phyloP scores from a whole-genome alignment of 2,329 filamentous ascomycete genomes.

The Fusarium sp. region DNA sequence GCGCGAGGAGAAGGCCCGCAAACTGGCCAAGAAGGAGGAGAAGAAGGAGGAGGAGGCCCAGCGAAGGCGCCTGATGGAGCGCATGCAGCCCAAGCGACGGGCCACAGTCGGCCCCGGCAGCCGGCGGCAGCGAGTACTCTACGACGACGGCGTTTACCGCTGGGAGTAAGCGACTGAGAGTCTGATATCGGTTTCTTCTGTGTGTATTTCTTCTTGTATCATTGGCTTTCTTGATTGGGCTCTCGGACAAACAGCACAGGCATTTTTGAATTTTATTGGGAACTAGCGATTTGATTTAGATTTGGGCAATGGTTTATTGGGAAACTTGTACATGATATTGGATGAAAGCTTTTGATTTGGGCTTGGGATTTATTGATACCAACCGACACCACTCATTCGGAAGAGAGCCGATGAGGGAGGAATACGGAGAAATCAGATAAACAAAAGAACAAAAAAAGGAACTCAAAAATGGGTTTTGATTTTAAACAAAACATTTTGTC shows the following conservation, averaged over 20 bases:
- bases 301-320: constrained; percentile 20
- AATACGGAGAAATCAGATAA: constrained; percentile 36
- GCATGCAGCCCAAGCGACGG: constrained; percentile 53
- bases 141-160: constrained; percentile 54
- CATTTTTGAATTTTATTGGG: constrained; percentile 4
- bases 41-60: constrained; percentile 53
- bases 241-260: constrained; percentile 4
- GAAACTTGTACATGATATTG: constrained; percentile 4
- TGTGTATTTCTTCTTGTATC: constrained; percentile 38
- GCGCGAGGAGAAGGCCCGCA: constrained; percentile 47
- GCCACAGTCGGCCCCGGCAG: constrained; percentile 52
- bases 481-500: constrained; percentile 15
- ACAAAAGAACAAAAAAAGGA: constrained; percentile 33
- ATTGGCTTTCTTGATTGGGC: constrained; percentile 18
- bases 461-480: constrained; percentile 26
- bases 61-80: constrained; percentile 53
- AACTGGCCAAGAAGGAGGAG: constrained; percentile 43
- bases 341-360: neutral
- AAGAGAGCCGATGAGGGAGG: constrained; percentile 17
- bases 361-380: constrained; percentile 17
- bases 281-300: constrained; percentile 26
- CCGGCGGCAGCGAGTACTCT: constrained; percentile 50
- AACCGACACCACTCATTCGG: constrained; percentile 11
- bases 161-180: constrained; percentile 50
- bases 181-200: neutral